These are phyloP conservation scores for Elsinoe batatas DNA, from an alignment of 2,329 filamentous ascomycete species.

Conservation along the genomic window DNA sequence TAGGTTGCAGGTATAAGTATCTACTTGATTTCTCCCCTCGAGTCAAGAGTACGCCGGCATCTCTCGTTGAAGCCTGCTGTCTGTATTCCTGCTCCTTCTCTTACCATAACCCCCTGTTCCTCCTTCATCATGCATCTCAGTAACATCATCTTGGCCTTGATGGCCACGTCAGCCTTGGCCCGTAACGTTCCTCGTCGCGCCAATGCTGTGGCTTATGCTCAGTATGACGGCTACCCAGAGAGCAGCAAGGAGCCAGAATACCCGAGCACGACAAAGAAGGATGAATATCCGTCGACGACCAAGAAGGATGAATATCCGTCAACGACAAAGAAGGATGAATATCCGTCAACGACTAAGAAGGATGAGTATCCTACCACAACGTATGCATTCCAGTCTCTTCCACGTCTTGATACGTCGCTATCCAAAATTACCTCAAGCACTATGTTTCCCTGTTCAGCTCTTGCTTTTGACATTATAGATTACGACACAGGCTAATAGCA, in stretches of 20 bases:
- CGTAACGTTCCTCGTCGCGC: background rate
- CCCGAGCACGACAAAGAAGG: background rate
- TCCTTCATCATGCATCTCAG: background rate
- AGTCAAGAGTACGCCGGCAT: background rate
- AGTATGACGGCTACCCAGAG: background rate
- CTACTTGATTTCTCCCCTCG: background rate
- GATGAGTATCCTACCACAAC: background rate
- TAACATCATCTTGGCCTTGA: background rate
- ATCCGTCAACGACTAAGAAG: too few species aligned
- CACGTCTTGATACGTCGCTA: too few species aligned
- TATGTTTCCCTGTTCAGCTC: background rate
- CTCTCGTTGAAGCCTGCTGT: background rate
- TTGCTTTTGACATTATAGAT: background rate
- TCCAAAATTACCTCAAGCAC: too few species aligned
- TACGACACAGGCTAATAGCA: too few species aligned
- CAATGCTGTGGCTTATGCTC: background rate
- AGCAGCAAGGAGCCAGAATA: background rate
- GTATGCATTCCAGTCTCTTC: too few species aligned
- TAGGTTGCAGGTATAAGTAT: background rate
- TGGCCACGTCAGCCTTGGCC: background rate
- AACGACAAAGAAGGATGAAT: background rate
- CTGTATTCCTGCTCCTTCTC: background rate
- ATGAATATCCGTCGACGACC: background rate
- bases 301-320: background rate
- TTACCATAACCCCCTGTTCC: background rate